A percentile compares a stretch with the other conserved stretches of the same genome.
Conservation (phyloP, 306 rosid genomes). For the Myrica gale region DNA sequence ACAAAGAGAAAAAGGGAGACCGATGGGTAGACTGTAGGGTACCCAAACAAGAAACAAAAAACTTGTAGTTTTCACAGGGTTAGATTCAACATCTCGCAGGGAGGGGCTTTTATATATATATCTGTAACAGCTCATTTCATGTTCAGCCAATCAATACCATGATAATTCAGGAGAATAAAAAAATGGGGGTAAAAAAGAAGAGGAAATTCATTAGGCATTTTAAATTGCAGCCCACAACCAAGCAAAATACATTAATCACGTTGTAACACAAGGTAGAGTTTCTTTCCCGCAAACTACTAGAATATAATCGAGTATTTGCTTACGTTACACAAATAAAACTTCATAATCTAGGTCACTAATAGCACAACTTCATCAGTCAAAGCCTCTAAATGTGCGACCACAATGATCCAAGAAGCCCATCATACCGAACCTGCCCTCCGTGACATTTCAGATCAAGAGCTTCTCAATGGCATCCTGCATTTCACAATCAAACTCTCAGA, state of each 20-base stretch:
- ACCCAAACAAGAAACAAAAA: no score
- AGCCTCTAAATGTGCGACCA: constrained; percentile 65
- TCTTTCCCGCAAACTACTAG: not conserved
- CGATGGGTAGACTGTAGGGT: no score
- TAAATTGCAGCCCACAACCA: constrained; percentile 2
- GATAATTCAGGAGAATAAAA: not conserved
- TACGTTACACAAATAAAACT: constrained; percentile 13
- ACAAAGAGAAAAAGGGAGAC: no score
- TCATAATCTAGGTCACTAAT: constrained; percentile 27
- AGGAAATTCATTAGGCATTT: not conserved
- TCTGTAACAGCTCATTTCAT: no score
- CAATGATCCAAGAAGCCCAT: constrained; percentile 67
- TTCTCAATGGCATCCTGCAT: constrained; percentile 94
- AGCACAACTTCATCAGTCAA: constrained; percentile 66
- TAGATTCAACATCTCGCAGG: no score
- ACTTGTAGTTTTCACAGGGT: no score
- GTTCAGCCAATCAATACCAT: no score
- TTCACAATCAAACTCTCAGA: constrained; percentile 11
- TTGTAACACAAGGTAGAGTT: not conserved
- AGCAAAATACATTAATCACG: constrained; percentile 17
- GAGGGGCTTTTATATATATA: no score
- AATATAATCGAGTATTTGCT: constrained; percentile 24
- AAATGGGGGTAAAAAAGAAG: no score
- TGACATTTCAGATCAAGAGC: constrained; percentile 59
- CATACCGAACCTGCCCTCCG: constrained; percentile 48